Conservation (phyloP, 129 eudicot genomes). For the Flaveria linearis region DNA sequence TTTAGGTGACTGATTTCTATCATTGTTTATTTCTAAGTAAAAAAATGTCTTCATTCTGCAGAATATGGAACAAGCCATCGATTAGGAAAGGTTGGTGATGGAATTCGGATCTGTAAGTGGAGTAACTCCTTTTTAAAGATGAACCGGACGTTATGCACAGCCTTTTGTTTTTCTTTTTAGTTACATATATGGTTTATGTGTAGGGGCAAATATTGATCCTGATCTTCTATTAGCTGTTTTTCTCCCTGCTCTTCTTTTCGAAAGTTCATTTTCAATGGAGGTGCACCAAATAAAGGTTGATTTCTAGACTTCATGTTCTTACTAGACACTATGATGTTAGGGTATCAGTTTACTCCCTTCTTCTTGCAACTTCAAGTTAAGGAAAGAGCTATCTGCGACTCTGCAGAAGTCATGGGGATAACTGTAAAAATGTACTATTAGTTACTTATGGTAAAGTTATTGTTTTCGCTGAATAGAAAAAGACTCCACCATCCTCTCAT, state of each 20-base stretch:
- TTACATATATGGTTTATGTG: slow-evolving; percentile 24
- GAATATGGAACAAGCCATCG: slow-evolving; percentile 71
- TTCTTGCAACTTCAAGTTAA: background rate
- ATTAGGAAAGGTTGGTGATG: slow-evolving; percentile 73
- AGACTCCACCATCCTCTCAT: slow-evolving; percentile 1
- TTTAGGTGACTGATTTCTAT: background rate
- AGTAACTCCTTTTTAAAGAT: background rate
- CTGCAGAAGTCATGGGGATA: background rate
- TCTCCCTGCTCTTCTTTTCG: slow-evolving; percentile 98
- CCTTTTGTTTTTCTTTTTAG: background rate
- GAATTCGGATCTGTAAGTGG: slow-evolving; percentile 81
- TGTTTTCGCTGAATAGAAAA: background rate
- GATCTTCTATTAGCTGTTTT: slow-evolving; percentile 91
- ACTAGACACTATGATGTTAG: background rate
- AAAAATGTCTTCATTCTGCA: slow-evolving; percentile 35
- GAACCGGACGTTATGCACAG: background rate
- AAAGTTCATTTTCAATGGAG: slow-evolving; percentile 97
- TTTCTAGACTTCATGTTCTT: slow-evolving; percentile 13
- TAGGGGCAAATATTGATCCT: slow-evolving; percentile 95
- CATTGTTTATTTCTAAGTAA: slow-evolving; percentile 4
- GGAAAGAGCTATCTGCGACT: background rate
- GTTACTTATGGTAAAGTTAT: background rate
- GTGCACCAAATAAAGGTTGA: slow-evolving; percentile 92
- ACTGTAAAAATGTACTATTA: background rate
- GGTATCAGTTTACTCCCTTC: background rate